Evolutionary conservation across 192 early-diverging fungal species (phyloP).

Genomic region (Backusella circina): DNA sequence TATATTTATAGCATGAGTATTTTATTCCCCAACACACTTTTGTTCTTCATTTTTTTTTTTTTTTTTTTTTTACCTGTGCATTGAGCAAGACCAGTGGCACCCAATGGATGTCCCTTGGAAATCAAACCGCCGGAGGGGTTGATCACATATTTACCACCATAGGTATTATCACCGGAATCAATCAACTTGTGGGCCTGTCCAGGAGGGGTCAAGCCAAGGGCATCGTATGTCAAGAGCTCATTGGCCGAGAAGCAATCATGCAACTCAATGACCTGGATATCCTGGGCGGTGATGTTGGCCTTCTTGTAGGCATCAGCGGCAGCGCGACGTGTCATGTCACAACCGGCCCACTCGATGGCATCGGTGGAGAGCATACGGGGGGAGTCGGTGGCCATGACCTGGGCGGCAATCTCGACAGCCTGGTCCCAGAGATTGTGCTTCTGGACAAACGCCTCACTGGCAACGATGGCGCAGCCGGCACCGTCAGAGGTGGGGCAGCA

Average conservation of each 20-base stretch:
- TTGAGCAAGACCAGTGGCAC: slow-evolving; percentile 76
- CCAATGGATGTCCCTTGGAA: slow-evolving; percentile 75
- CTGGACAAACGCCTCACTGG: slow-evolving; percentile 61
- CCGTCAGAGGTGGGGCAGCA: slow-evolving; percentile 78
- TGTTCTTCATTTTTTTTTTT: slow-evolving; percentile 27
- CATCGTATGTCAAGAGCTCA: slow-evolving; percentile 73
- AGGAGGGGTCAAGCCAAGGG: slow-evolving; percentile 59
- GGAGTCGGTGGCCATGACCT: slow-evolving; percentile 73
- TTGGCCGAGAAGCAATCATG: slow-evolving; percentile 80
- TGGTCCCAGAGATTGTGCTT: slow-evolving; percentile 57
- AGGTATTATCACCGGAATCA: slow-evolving; percentile 51
- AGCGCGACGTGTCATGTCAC: slow-evolving; percentile 70
- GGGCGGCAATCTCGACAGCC: slow-evolving; percentile 65
- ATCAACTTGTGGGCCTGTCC: slow-evolving; percentile 64
- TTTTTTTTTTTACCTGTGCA: slow-evolving; percentile 43
- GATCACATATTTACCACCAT: slow-evolving; percentile 63
- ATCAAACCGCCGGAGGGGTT: slow-evolving; percentile 75
- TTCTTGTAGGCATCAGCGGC: slow-evolving; percentile 48
- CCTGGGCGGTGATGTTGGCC: slow-evolving; percentile 55
- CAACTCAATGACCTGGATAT: slow-evolving; percentile 68
- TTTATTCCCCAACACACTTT: not conserved
- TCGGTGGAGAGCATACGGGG: slow-evolving; percentile 46
- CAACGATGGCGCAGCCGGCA: slow-evolving; percentile 60
- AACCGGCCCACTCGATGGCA: slow-evolving; percentile 58
- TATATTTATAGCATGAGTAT: slow-evolving; percentile 3